Base-by-base conservation (phyloP, 257 asterid species). In the Przewalskia tangutica region DNA sequence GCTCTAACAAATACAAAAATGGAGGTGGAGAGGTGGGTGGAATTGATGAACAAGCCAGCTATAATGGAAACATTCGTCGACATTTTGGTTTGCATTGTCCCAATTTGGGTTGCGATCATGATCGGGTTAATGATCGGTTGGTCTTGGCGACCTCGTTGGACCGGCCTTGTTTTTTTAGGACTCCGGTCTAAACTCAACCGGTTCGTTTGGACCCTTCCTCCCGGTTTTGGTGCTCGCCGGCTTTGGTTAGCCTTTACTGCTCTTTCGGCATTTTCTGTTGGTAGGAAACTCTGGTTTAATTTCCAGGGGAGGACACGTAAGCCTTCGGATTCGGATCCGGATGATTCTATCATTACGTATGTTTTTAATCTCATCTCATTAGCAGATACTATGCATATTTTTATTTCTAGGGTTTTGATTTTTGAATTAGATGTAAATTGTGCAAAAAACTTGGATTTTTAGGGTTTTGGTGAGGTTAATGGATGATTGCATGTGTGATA, bases 101-200 rank as follows among this genome's bases (percentile, higher is more conserved):
- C 99, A 88, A 92, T 96, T 88, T 96, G 99, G 99, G 91, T 92
- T 50, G 98, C 99, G 67, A 93, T 96, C 66, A 94, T 92, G 98
- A 91, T 96, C 80, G 99, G 99, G 23, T 85, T 96, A 65, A 0
- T 93, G 71, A 94, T 96, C 90, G 99, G 99, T 4, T 96, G 99
- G 99, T 90, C 97, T 8, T 96, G 98, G 99, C 85, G 93, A 84
- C 97, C 98, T 20, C 85, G 97, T 79, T 94, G 98, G 98, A 91
- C 95, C 63, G 97, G 99, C 0, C 83, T 96, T 82, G 82, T 94
- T 20, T 93, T 88, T 82, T 89, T 94, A 14, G 98, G 98, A 1
- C 84, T 93, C 85, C 92, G 97, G 82, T 94, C 98, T 3, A 96
- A 93, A 86, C 84, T 92, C 23, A 81, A 81, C 88, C 92, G 97